Evolutionary conservation across 768 basidiomycete genomes (phyloP).

Genomic region (Auricularia sp.): DNA sequence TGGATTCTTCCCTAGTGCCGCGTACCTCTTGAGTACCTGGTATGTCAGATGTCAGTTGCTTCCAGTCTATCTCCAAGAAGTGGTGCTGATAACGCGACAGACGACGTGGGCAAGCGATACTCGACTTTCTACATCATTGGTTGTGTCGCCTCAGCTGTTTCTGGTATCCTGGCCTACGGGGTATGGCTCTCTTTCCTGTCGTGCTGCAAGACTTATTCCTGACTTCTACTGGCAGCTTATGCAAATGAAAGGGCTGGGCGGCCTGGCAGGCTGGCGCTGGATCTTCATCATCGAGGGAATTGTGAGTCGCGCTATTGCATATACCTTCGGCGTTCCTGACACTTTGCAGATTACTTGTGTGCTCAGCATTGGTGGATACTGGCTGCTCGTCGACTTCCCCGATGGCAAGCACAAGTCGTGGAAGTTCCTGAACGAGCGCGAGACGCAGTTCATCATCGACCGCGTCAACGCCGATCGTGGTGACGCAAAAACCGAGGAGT

Average conservation of each 20-base stretch:
- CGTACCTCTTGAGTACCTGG: slow-evolving; percentile 15
- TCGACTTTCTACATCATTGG: slow-evolving; percentile 5
- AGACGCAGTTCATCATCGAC: slow-evolving; percentile 15
- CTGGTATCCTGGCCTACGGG: slow-evolving; percentile 11
- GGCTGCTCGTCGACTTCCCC: slow-evolving; percentile 21
- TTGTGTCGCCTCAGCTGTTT: slow-evolving; percentile 7
- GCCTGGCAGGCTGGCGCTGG: slow-evolving; percentile 20
- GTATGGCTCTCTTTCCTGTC: background rate
- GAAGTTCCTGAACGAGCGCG: slow-evolving; percentile 17
- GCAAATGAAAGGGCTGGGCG: slow-evolving; percentile 7
- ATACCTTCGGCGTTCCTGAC: too few relatives aligned
- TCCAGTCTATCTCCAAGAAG: slow-evolving; percentile 16
- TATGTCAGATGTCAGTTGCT: slow-evolving; percentile 19
- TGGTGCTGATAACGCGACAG: slow-evolving; percentile 5
- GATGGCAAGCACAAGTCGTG: slow-evolving; percentile 13
- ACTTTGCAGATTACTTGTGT: slow-evolving; percentile 6
- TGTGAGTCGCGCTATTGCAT: background rate
- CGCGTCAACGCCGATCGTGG: slow-evolving; percentile 19
- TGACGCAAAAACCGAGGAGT: slow-evolving; percentile 15
- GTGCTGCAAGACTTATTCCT: background rate
- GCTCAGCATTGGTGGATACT: slow-evolving; percentile 10
- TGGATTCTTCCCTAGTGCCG: slow-evolving; percentile 20
- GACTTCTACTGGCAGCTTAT: background rate
- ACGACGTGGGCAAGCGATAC: background rate
- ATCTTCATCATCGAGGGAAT: slow-evolving; percentile 18